phyloP scores from a whole-genome alignment of 805 yeast species.

The Lachancea waltii region DNA sequence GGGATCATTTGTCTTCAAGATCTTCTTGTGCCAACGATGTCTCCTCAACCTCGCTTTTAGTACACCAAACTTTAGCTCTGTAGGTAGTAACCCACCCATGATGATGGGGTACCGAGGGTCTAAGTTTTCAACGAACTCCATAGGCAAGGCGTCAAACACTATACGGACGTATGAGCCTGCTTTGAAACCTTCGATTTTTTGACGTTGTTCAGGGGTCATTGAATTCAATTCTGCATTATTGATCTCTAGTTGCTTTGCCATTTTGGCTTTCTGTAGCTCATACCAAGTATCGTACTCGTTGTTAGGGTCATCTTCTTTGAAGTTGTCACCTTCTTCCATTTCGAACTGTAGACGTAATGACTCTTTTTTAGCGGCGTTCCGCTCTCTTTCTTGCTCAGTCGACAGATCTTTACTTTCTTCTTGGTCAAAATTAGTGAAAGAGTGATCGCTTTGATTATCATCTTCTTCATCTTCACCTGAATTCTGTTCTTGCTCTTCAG shows the following conservation, averaged over 20 bases:
- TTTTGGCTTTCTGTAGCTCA: slow-evolving; percentile 92
- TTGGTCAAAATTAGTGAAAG: slow-evolving; percentile 37
- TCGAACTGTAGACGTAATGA: slow-evolving; percentile 85
- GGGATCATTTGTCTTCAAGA: slow-evolving; percentile 92
- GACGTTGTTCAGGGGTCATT: slow-evolving; percentile 71
- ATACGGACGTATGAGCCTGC: slow-evolving; percentile 93
- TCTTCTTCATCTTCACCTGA: slow-evolving; percentile 10
- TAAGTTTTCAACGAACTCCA: slow-evolving; percentile 83
- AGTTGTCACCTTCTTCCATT: slow-evolving; percentile 53
- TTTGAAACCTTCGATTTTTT: slow-evolving; percentile 80
- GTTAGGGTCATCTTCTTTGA: slow-evolving; percentile 76
- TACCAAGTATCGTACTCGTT: slow-evolving; percentile 94
- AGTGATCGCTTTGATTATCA: slow-evolving; percentile 34
- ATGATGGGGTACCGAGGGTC: slow-evolving; percentile 81
- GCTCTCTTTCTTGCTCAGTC: slow-evolving; percentile 66
- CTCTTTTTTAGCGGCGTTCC: slow-evolving; percentile 86
- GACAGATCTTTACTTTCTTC: slow-evolving; percentile 40
- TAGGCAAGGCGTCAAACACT: slow-evolving; percentile 76
- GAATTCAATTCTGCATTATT: slow-evolving; percentile 72
- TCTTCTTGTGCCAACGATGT: slow-evolving; percentile 98
- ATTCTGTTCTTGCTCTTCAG: slow-evolving; percentile 4
- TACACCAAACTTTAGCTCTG: slow-evolving; percentile 90
- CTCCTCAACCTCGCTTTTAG: slow-evolving; percentile 91
- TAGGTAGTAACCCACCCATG: slow-evolving; percentile 83
- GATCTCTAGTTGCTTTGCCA: slow-evolving; percentile 92